Base-by-base conservation (phyloP, 2,329 filamentous ascomycete genomes). In the Samsoniella hepiali region DNA sequence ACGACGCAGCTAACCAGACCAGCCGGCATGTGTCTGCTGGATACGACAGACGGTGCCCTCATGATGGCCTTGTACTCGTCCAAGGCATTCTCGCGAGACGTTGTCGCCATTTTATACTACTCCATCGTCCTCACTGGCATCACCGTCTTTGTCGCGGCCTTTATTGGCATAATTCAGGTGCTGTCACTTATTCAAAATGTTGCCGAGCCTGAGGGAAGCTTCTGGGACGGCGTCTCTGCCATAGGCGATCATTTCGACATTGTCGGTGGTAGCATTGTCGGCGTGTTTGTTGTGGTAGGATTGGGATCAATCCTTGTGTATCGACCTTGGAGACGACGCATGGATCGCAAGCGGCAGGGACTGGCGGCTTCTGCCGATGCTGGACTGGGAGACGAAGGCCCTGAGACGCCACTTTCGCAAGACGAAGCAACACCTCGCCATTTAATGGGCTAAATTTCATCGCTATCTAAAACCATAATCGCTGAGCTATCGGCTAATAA, bases 31-130 rank as follows among this genome's bases (percentile, higher is more conserved):
- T 97, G 93, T 74, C 82, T 98, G 29, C 81, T 98, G 6, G 95
- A 98, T 75, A 97, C 93, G 0, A 90, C 88, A 0, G 95, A 98
- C 70, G 94, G 94, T 31, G 94, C 94, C 1, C 82, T 97, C 27
- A 98, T 98, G 93, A 93, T 97, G 86, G 88, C 90, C 0, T 81
- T 98, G 1, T 98, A 99, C 76, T 93, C 93, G 0, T 90, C 89
- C 45, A 91, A 85, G 65, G 81, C 89, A 36, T 88, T 96, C 54
- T 88, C 91, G 0, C 82, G 90, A 63, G 93, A 98, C 71, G 84
- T 84, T 1, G 86, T 98, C n/a, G 93, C 93, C 0, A 93, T 97
- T 54, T 78, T 97, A 1, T 98, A 98, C 77, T 98, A 97, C 77
- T 96, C 92, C 13, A 90, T 94, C 68, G 90, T 96, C 0, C 82